Evolutionary conservation across 345 rosid species (phyloP).

Genomic region (Salix purpurea): DNA sequence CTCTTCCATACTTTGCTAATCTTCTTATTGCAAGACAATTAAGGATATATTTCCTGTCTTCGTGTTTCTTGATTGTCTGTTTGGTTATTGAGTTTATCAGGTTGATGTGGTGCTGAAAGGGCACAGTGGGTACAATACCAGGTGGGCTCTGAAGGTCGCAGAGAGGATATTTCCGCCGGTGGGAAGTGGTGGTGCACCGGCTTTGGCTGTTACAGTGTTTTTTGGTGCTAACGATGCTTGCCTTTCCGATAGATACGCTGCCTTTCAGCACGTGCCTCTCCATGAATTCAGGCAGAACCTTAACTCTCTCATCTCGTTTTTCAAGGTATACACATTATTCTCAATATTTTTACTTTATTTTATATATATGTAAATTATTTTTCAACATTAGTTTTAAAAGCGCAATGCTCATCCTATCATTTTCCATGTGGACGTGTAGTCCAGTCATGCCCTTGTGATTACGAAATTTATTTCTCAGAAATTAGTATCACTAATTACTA

Average conservation of each 20-base stretch:
- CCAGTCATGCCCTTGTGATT: too few relatives aligned
- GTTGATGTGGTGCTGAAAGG: constrained; percentile 70
- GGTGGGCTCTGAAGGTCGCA: constrained; percentile 71
- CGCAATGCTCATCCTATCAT: too few relatives aligned
- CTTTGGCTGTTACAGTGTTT: constrained; percentile 65
- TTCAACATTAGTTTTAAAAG: too few relatives aligned
- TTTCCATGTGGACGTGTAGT: too few relatives aligned
- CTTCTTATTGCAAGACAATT: not conserved
- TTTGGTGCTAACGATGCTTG: constrained; percentile 95
- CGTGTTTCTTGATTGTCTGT: not conserved
- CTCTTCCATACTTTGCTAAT: not conserved
- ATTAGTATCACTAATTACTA: too few relatives aligned
- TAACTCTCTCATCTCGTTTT: constrained; percentile 48
- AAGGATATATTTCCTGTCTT: not conserved
- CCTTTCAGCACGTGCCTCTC: constrained; percentile 87
- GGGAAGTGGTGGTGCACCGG: constrained; percentile 23
- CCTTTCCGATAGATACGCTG: constrained; percentile 68
- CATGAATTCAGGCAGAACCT: constrained; percentile 66
- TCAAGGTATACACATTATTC: constrained; percentile 47
- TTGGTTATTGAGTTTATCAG: constrained; percentile 23
- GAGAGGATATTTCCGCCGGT: constrained; percentile 53
- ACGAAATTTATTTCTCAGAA: too few relatives aligned
- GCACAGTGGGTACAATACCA: constrained; percentile 75
- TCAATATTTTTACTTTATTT: too few relatives aligned
- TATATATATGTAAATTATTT: too few relatives aligned